phyloP scores from a whole-genome alignment of 805 yeast genomes.

The Metschnikowia santaceciliae region DNA sequence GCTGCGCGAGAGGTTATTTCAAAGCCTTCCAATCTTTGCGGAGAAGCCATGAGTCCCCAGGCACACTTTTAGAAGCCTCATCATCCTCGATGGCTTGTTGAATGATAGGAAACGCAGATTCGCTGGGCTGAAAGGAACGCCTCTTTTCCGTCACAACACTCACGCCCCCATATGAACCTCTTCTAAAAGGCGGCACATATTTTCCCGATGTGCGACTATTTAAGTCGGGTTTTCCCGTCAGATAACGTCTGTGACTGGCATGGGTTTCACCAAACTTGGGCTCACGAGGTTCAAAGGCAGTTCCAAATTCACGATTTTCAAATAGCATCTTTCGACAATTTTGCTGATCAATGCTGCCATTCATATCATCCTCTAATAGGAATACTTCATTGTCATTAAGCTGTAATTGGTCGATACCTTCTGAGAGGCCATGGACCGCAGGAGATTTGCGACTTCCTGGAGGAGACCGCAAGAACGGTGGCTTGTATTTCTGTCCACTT shows the following conservation, averaged over 20 bases:
- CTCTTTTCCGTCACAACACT: constrained; percentile 12
- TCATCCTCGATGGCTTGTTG: constrained; percentile 11
- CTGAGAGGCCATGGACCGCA: constrained; percentile 29
- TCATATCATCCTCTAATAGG: constrained; percentile 38
- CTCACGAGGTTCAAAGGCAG: not conserved
- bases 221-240: constrained; percentile 3
- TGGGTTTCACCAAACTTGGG: not conserved
- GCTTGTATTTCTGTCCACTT: constrained; percentile 34
- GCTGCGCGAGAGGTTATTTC: not conserved
- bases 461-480: constrained; percentile 42
- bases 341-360: constrained; percentile 1
- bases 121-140: constrained; percentile 12
- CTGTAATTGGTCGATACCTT: constrained; percentile 32
- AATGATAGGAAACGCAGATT: constrained; percentile 8
- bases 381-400: constrained; percentile 38
- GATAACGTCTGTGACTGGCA: constrained; percentile 5
- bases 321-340: not conserved
- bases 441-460: constrained; percentile 28
- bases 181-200: constrained; percentile 69
- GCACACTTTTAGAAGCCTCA: constrained; percentile 15
- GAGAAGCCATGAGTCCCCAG: constrained; percentile 16
- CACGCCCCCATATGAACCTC: constrained; percentile 42
- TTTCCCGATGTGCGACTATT: constrained; percentile 36
- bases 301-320: constrained; percentile 1
- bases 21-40: constrained; percentile 14